Percentiles rank a stretch among this genome's conserved stretches.
Evolutionary conservation across 2,329 filamentous ascomycete species (phyloP).

Genomic region (Aureobasidium zeae): DNA sequence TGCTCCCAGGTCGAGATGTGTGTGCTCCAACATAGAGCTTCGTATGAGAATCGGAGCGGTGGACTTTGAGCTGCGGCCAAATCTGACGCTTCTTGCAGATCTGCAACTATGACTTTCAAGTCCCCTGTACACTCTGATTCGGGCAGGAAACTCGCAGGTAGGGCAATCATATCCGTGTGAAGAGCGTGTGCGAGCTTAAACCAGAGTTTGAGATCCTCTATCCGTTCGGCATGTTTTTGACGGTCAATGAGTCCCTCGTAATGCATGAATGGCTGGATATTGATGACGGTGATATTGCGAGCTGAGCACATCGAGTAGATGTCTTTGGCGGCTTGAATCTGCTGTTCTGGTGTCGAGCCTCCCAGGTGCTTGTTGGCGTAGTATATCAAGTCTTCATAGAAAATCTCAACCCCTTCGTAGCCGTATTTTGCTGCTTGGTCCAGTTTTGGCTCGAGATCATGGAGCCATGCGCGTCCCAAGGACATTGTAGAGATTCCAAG

Average conservation of each 20-base stretch:
- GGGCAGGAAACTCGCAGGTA: slow-evolving; percentile 61
- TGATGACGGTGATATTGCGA: slow-evolving; percentile 51
- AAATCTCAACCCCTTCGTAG: slow-evolving; percentile 63
- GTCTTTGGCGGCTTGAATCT: slow-evolving; percentile 47
- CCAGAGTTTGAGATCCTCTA: slow-evolving; percentile 61
- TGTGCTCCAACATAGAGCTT: slow-evolving; percentile 65
- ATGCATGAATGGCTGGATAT: slow-evolving; percentile 67
- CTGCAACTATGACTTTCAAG: slow-evolving; percentile 48
- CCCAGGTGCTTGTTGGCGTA: slow-evolving; percentile 43
- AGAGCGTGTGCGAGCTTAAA: slow-evolving; percentile 56
- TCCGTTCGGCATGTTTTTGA: slow-evolving; percentile 45
- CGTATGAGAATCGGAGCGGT: slow-evolving; percentile 60
- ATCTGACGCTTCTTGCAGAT: slow-evolving; percentile 58
- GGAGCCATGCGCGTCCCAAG: slow-evolving; percentile 62
- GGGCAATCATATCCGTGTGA: slow-evolving; percentile 61
- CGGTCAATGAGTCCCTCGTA: slow-evolving; percentile 66
- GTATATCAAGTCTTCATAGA: slow-evolving; percentile 64
- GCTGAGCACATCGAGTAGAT: slow-evolving; percentile 50
- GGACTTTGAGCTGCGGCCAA: slow-evolving; percentile 47
- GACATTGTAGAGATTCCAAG: slow-evolving; percentile 70
- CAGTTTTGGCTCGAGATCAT: slow-evolving; percentile 58
- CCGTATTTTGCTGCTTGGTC: slow-evolving; percentile 56
- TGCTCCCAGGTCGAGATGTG: slow-evolving; percentile 61
- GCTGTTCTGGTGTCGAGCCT: slow-evolving; percentile 38
- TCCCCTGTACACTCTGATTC: slow-evolving; percentile 43